These are phyloP conservation scores for Halophytophthora batemanensis DNA, from an alignment of 352 stramenopile genomes.

Conservation along the genomic window DNA sequence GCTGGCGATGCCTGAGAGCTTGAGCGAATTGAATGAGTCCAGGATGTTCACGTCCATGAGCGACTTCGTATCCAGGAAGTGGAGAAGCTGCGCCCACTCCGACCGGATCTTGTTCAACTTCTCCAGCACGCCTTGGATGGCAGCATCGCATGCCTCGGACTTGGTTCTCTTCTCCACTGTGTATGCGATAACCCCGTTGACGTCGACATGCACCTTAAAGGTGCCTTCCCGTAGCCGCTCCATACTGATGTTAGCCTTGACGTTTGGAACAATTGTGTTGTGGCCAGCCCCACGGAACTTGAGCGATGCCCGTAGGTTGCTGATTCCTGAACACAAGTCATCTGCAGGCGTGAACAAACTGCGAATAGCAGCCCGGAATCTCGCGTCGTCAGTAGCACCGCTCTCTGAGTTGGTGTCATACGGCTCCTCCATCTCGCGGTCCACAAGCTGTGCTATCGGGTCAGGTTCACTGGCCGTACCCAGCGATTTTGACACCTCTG, in stretches of 20 bases:
- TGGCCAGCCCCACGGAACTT: slow-evolving; percentile 57
- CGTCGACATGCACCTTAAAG: slow-evolving; percentile 54
- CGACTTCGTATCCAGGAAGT: slow-evolving; percentile 73
- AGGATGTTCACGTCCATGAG: slow-evolving; percentile 39
- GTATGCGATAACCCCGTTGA: slow-evolving; percentile 64
- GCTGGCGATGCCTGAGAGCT: slow-evolving; percentile 57
- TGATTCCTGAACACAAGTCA: slow-evolving; percentile 59
- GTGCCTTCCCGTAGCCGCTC: slow-evolving; percentile 53
- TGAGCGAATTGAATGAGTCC: slow-evolving; percentile 62
- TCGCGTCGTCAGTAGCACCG: slow-evolving; percentile 37
- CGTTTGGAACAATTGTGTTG: slow-evolving; percentile 55
- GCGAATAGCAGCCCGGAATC: slow-evolving; percentile 64
- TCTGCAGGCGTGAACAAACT: slow-evolving; percentile 73
- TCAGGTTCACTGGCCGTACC: slow-evolving; percentile 8
- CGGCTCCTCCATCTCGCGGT: slow-evolving; percentile 29
- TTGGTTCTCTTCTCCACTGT: slow-evolving; percentile 40
- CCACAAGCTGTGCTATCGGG: slow-evolving; percentile 12
- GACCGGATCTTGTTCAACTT: slow-evolving; percentile 50
- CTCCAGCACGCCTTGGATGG: slow-evolving; percentile 53
- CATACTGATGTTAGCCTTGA: slow-evolving; percentile 65
- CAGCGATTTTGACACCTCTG: slow-evolving; percentile 18
- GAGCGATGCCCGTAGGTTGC: slow-evolving; percentile 44
- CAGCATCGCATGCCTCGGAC: slow-evolving; percentile 58
- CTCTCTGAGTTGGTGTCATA: slow-evolving; percentile 58
- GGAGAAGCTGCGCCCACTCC: slow-evolving; percentile 60